These are phyloP conservation scores for Asclepias syriaca DNA, from an alignment of 257 asterid species.

Conservation along the genomic window DNA sequence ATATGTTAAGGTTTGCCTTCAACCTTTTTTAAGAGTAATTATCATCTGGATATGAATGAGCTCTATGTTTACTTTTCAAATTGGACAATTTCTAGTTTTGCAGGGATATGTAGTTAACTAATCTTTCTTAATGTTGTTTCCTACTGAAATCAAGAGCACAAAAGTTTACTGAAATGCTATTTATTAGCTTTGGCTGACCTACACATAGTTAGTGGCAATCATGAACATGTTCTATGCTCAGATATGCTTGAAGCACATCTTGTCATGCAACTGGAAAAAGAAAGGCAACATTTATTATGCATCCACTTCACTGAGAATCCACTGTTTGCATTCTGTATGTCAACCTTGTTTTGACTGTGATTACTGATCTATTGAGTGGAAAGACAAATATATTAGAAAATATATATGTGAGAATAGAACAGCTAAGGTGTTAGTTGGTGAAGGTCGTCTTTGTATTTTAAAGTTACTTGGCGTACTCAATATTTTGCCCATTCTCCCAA, in stretches of 20 bases:
- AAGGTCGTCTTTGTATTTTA: not conserved
- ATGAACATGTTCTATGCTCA: not conserved
- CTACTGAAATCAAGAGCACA: not conserved
- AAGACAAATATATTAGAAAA: not conserved
- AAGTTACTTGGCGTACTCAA: not conserved
- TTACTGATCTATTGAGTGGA: not conserved
- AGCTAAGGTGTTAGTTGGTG: no score
- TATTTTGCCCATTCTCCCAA: not conserved
- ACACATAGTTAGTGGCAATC: not conserved
- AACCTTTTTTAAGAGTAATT: not conserved
- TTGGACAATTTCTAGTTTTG: not conserved
- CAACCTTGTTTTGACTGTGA: not conserved
- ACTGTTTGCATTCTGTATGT: not conserved
- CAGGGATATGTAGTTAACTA: not conserved
- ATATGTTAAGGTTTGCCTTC: constrained; percentile 1
- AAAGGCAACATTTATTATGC: not conserved
- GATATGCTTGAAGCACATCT: not conserved
- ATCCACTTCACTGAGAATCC: not conserved
- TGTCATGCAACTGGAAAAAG: not conserved
- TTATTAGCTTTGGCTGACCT: not conserved
- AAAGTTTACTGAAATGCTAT: not conserved
- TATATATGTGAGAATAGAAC: no score
- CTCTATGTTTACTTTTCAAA: not conserved
- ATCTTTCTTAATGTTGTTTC: not conserved
- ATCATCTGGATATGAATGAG: not conserved